Evolutionary conservation across 2,329 filamentous ascomycete genomes (phyloP).

Genomic region (Neocucurbitaria cava): DNA sequence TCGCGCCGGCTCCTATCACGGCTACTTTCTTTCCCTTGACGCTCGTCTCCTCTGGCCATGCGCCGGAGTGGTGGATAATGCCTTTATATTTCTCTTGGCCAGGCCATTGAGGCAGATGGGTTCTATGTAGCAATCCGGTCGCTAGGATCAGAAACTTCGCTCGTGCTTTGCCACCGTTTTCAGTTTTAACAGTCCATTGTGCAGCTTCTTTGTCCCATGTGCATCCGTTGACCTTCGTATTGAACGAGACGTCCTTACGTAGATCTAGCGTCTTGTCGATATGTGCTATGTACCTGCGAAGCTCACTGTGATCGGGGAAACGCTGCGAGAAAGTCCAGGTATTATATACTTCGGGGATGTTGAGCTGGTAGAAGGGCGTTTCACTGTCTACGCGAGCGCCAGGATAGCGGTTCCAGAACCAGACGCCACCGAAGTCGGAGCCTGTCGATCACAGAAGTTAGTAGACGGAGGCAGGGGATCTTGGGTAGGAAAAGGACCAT

Average conservation of each 20-base stretch:
- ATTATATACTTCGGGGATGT: conserved; percentile 36
- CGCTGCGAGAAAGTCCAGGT: conserved; percentile 30
- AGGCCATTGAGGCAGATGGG: conserved; percentile 25
- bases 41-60: conserved; percentile 46
- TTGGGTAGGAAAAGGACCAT: neutral
- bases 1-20: conserved; percentile 37
- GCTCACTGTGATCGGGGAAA: conserved; percentile 33
- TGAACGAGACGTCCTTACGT: conserved; percentile 46
- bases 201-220: conserved; percentile 48
- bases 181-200: conserved; percentile 55
- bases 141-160: conserved; percentile 50
- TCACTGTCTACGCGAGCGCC: conserved; percentile 42
- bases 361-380: conserved; percentile 40
- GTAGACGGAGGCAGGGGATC: neutral
- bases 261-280: conserved; percentile 28
- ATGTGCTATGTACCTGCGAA: conserved; percentile 35
- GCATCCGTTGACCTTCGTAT: conserved; percentile 52
- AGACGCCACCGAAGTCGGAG: conserved; percentile 19
- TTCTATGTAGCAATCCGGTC: conserved; percentile 25
- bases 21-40: conserved; percentile 32
- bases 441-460: neutral
- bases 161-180: conserved; percentile 52
- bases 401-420: conserved; percentile 28
- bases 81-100: conserved; percentile 26
- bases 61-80: conserved; percentile 26